These are phyloP conservation scores for Salix viminalis DNA, from an alignment of 345 rosid genomes.

Conservation along the genomic window DNA sequence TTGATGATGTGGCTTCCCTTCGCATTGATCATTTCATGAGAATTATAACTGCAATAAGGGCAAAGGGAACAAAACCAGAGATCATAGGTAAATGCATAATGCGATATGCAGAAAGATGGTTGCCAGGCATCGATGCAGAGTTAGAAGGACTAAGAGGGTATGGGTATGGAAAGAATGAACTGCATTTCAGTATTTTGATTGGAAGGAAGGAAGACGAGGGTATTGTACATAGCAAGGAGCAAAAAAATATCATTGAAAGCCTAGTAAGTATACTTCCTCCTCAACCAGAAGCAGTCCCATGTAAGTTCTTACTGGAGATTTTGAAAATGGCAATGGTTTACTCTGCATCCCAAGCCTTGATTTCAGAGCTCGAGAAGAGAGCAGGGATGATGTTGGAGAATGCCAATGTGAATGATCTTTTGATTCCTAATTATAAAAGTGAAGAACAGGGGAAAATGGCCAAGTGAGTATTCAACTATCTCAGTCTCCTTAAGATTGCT, in stretches of 20 bases:
- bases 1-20: constrained; percentile 51
- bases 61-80: constrained; percentile 50
- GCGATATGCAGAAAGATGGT: constrained; percentile 54
- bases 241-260: constrained; percentile 58
- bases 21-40: constrained; percentile 68
- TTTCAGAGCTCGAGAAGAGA: constrained; percentile 76
- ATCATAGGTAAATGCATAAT: constrained; percentile 53
- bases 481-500: constrained; percentile 7
- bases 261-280: constrained; percentile 64
- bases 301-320: constrained; percentile 67
- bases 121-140: constrained; percentile 49
- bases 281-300: constrained; percentile 56
- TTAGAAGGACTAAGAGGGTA: constrained; percentile 56
- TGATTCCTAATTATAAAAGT: constrained; percentile 64
- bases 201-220: constrained; percentile 36
- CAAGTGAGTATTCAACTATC: constrained; percentile 40
- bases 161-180: constrained; percentile 54
- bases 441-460: constrained; percentile 43
- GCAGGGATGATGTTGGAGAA: constrained; percentile 57
- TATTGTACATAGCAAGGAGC: constrained; percentile 40
- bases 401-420: constrained; percentile 61
- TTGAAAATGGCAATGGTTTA: constrained; percentile 63
- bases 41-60: constrained; percentile 55
- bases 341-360: constrained; percentile 66
- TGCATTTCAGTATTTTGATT: constrained; percentile 47